These are phyloP conservation scores for Lichtheimia corymbifera DNA, from an alignment of 371 early-diverging fungal genomes.

Conservation along the genomic window DNA sequence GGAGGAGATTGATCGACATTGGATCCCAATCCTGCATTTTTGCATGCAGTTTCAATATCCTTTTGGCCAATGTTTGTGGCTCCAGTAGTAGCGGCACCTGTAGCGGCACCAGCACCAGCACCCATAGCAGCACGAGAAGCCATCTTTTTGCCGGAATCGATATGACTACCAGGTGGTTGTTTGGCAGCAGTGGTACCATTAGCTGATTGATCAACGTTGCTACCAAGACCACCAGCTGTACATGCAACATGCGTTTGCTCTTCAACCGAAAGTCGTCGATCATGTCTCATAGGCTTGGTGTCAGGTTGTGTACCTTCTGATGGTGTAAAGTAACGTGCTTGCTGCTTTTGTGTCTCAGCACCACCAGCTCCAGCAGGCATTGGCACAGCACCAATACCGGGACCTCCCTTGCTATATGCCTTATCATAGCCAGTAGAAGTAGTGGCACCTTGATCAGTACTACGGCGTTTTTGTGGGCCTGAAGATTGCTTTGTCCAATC, in stretches of 20 bases:
- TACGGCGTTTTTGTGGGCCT: too few relatives aligned
- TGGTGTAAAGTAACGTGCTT: too few relatives aligned
- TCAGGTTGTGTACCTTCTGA: too few relatives aligned
- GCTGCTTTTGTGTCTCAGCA: too few relatives aligned
- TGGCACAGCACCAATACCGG: too few relatives aligned
- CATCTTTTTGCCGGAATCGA: not conserved
- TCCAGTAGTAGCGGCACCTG: slow-evolving; percentile 2
- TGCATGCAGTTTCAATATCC: not conserved
- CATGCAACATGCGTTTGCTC: not conserved
- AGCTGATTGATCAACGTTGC: not conserved
- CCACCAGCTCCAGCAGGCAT: too few relatives aligned
- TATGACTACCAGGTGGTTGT: not conserved
- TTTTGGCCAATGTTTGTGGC: not conserved
- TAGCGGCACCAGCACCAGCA: slow-evolving; percentile 1
- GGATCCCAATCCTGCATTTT: not conserved
- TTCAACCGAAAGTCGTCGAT: too few relatives aligned
- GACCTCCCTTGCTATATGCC: too few relatives aligned
- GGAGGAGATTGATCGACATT: not conserved
- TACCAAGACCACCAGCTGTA: not conserved
- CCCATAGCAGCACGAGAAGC: not conserved
- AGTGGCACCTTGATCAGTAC: too few relatives aligned
- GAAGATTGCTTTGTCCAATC: too few relatives aligned
- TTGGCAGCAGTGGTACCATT: not conserved
- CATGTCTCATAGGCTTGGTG: too few relatives aligned
- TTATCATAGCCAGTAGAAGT: too few relatives aligned